Evolutionary conservation across 2,329 filamentous ascomycete genomes (phyloP), one percentile per base, ranked within the genome.

Genomic region (Penicillium sclerotiorum): DNA sequence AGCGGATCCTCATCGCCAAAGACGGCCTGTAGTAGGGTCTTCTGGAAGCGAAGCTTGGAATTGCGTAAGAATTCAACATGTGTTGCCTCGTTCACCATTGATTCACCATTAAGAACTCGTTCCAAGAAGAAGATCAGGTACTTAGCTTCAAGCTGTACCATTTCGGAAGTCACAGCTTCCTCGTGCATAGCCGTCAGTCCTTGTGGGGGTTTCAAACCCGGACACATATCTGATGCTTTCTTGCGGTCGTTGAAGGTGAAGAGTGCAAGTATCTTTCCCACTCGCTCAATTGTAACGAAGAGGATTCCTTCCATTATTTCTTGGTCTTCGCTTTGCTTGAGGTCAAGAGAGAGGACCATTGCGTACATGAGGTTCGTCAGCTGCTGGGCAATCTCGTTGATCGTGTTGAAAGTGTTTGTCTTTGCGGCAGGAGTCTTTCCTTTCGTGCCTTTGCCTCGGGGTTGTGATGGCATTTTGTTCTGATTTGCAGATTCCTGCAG

Each of bases 221-320:
- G 45, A 27, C 52, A 59, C 11, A 66, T 49, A 12, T 66, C 62
- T 22, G 62, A 54, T 42, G 56, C 62, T 1, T 57, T 45, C 42
- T 63, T 45, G 23, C 71, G 36, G 23, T 73, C 69, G 12, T 66
- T 60, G 50, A 77, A 77, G 5, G 69, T 61, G 3, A 72, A 67
- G 1, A 72, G 53, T 9, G 69, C 69, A 5, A 78, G 56, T 17
- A 75, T 49, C 22, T 64, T 68, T 0, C 75, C 76, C 12, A 73
- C 65, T 8, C 73, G 69, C 25, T 66, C 55, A 1, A 77, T 56
- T 4, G 74, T 47, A 8, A 67, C 43, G 37, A 61, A 73, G 7
- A 77, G 56, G 22, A 72, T 68, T 0, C 74, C 75, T 59, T 77
- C 75, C 13, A 77, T 57, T 5, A 76, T 49, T 13, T 66, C 57